Evolutionary conservation across 1,284 basidiomycete genomes (phyloP), one percentile per base, ranked within the genome.

Genomic region (Puccinia brachypodii): DNA sequence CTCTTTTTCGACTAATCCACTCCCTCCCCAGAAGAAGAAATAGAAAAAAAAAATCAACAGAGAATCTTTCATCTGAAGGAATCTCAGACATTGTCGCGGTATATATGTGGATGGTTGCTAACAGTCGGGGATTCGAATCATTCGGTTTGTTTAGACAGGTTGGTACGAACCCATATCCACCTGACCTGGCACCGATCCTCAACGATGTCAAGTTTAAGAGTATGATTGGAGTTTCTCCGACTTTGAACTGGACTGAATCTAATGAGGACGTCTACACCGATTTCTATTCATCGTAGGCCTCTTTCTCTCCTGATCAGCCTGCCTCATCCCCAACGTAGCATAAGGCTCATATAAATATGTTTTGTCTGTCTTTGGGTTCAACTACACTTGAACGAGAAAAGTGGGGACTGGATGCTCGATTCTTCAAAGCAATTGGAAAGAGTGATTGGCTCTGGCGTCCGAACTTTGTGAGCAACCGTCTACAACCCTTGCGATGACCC

Each of bases 321-420:
- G 4, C 42, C 25, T 14, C 22, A 50, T 13, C 40, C 25, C 44
- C 19, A 8, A 14, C 14, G 40, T 2, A 56, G 1, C 4, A 11
- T 19, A n/a, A n/a, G n/a, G n/a, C n/a, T n/a, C n/a, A n/a, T n/a
- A n/a, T n/a, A n/a, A n/a, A n/a, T n/a, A n/a, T n/a, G n/a, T n/a
- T n/a, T n/a, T n/a, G n/a, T n/a, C n/a, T n/a, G n/a, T n/a, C n/a
- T n/a, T n/a, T n/a, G n/a, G n/a, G n/a, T 50, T 33, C n/a, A 31
- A 66, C 25, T 33, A 7, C n/a, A n/a, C n/a, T n/a, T 68, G 1
- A 14, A 33, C 31, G 1, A 3, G 0, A 71, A 71, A n/a, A 80
- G 78, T 50, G 78, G 78, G n/a, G 78, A 80, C 42, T 80, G 78
- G 78, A 80, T 73, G 78, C 16, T 72, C 14, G 78, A 80, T 50